Base-by-base conservation (phyloP, 106 monocot genomes). In the Allium sativum region DNA sequence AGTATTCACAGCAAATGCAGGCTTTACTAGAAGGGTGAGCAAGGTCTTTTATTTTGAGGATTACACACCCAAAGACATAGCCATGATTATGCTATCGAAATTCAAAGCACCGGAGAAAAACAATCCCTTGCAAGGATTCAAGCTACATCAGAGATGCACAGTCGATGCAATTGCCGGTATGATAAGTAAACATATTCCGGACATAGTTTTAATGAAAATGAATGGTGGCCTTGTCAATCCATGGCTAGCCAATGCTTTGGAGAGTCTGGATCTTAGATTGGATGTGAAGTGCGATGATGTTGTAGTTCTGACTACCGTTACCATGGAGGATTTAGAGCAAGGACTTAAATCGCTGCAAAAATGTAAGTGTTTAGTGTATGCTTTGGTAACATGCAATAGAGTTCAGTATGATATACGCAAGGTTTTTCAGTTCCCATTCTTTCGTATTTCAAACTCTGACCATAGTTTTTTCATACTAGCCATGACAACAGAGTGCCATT, bases 161-260 rank as follows among this genome's bases (percentile, higher is more conserved):
- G 42, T 60, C 7, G 7, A 60, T 5, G 60, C 60, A 17, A 44
- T 60, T 15, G 60, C 60, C 12, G 6, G 7, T 12, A 3, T 58
- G 58, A 58, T 58, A 58, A 40, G n/a, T 13, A 15, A 58, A 17
- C 31, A 58, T n/a, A 8, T 42, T 6, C 31, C 40, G 7, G 40
- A 58, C 1, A 31, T 40, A 58, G 31, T 31, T 31, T 31, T 31
- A 53, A 82, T 76, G 76, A 75, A 82, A 52, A 78, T 87, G 84
- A 96, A 96, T 66, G 96, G 96, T 10, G 96, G 91, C 42, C 48
- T 96, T 10, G 63, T 96, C 10, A n/a, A n/a, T n/a, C n/a, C n/a
- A n/a, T n/a, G n/a, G n/a, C n/a, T n/a, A n/a, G n/a, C n/a, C n/a
- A n/a, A n/a, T n/a, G n/a, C n/a, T n/a, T n/a, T n/a, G n/a, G n/a